Conservation (phyloP, 2,329 filamentous ascomycete species). For the Cryoendolithus antarcticus region DNA sequence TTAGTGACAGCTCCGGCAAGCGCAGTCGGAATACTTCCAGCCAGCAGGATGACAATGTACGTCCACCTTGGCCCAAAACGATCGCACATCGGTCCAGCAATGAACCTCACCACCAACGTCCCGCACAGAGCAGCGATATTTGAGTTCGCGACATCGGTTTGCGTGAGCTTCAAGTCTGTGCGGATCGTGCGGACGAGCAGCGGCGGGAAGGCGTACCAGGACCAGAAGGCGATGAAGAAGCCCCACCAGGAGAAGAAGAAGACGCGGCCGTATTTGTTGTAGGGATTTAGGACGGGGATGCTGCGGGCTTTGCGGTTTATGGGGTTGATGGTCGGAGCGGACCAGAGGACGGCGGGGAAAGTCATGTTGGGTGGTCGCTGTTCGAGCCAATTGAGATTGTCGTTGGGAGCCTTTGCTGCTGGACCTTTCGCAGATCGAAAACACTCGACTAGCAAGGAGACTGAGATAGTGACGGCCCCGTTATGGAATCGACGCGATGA, state of each 20-base stretch:
- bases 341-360: constrained; percentile 20
- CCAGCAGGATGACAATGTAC: constrained; percentile 56
- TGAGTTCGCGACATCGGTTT: constrained; percentile 65
- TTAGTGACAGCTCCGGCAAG: constrained; percentile 61
- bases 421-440: too few species aligned
- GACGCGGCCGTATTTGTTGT: constrained; percentile 66
- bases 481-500: too few species aligned
- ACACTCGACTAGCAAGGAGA: too few species aligned
- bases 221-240: constrained; percentile 73
- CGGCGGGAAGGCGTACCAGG: constrained; percentile 76
- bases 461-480: too few species aligned
- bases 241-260: constrained; percentile 78
- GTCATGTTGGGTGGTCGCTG: constrained; percentile 1
- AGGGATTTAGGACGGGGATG: constrained; percentile 61
- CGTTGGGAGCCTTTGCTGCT: too few species aligned
- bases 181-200: constrained; percentile 64
- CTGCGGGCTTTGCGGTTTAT: constrained; percentile 67
- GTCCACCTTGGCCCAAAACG: constrained; percentile 63
- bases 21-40: constrained; percentile 64
- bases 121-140: constrained; percentile 68
- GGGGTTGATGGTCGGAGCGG: constrained; percentile 60
- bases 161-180: constrained; percentile 57
- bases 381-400: too few species aligned
- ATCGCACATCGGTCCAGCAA: constrained; percentile 69
- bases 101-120: constrained; percentile 58